Evolutionary conservation across 176 grass and related monocot genomes (phyloP), one percentile per base, ranked within the genome.

Genomic region (Zea luxurians): DNA sequence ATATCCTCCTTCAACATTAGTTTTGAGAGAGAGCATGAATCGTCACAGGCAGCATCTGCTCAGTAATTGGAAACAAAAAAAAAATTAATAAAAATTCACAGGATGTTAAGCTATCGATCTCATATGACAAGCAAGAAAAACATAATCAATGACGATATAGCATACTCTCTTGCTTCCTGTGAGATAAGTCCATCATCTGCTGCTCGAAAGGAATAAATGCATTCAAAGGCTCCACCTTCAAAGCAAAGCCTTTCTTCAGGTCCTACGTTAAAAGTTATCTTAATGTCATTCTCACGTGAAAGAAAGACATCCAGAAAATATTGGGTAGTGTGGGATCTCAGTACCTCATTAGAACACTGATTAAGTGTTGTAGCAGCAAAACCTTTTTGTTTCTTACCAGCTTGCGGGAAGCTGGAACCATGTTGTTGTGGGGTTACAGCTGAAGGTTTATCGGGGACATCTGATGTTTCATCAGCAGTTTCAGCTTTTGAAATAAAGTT

Each of bases 1-100:
- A 86, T 77, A 70, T 87, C 91, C 59, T 88, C 91, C 61, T 69
- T 84, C 21, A 88, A 75, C 84, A 90, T 73, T 80, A 88, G 13
- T 71, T 90, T 90, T 64, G 85, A 84, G 4, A 90, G 43, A 73
- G 85, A 82, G 40, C 49, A 70, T 42, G 78, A 80, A 43, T 88
- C 78, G 11, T 86, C 80, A 16, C 48, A 66, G 47, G 15, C 35
- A 17, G 48, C 77, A 64, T 84, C 87, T 89, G 87, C 48, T 58
- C 65, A 76, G 6, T 3, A 71, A 71, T 49, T 71, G 68, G 11
- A 49, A 48, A 49, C 2, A 50, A 49, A 0, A 64, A 37, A 0
- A 64, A 37, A n/a, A n/a, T n/a, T 7, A 69, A 69, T 50, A 50
- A 1, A 15, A 62, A 49, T 62, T 69, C 62, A 64, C 9, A 71